phyloP scores from a whole-genome alignment of 257 asterid genomes.

The Nyctanthes arbortristis region DNA sequence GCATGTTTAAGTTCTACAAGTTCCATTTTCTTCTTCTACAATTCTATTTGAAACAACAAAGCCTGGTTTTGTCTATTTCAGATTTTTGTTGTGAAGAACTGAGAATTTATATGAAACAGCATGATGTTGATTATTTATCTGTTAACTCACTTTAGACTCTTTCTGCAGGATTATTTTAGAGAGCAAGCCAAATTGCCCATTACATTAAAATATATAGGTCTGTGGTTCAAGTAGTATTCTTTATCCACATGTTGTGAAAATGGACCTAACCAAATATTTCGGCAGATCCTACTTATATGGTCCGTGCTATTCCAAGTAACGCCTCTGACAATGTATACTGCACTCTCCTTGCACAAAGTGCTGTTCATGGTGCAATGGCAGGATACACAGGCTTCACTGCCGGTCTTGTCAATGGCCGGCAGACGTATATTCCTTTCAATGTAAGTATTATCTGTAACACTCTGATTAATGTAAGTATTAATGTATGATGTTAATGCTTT shows the following conservation, averaged over 20 bases:
- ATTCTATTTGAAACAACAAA: background rate
- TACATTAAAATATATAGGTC: conserved; percentile 76
- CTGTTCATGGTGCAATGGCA: conserved; percentile 84
- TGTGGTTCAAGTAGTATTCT: conserved; percentile 31
- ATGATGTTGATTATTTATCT: conserved; percentile 6
- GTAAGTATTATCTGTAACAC: conserved; percentile 36
- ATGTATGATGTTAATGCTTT: background rate
- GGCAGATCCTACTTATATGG: conserved; percentile 80
- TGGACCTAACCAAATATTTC: conserved; percentile 20
- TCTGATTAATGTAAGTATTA: background rate
- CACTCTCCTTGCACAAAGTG: conserved; percentile 81
- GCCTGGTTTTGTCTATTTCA: background rate
- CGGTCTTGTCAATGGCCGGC: conserved; percentile 68
- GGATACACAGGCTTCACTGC: conserved; percentile 68
- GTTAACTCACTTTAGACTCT: conserved; percentile 7
- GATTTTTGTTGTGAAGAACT: background rate
- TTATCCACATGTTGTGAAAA: conserved; percentile 1
- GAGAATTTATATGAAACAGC: conserved; percentile 16
- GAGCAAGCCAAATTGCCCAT: conserved; percentile 29
- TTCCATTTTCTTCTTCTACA: background rate
- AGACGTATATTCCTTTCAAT: conserved; percentile 65
- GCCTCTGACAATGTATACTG: conserved; percentile 76
- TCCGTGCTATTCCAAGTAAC: conserved; percentile 75
- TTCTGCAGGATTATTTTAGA: conserved; percentile 54
- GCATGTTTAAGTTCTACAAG: too few species aligned